phyloP scores from a whole-genome alignment of 2,329 filamentous ascomycete species.

The Amphichorda felina region DNA sequence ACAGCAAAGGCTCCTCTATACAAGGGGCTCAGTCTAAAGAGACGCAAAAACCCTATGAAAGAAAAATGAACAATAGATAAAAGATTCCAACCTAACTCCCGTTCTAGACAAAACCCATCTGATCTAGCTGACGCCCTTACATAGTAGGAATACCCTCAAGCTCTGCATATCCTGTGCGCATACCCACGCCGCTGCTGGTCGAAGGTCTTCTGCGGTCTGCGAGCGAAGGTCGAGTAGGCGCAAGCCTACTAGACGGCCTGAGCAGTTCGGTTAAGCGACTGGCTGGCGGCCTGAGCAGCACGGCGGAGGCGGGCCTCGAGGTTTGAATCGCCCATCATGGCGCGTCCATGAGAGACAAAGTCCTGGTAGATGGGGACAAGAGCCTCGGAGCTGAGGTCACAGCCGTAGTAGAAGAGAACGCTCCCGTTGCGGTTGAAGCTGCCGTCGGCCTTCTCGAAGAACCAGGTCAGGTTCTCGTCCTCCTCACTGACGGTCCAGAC shows the following conservation, averaged over 20 bases:
- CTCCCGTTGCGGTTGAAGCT: conserved; percentile 77
- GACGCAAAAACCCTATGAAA: neutral
- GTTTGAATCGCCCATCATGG: conserved; percentile 84
- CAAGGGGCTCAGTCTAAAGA: neutral
- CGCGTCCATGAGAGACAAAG: conserved; percentile 69
- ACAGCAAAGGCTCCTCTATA: no score
- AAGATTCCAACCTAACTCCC: neutral
- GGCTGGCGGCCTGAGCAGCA: conserved; percentile 58
- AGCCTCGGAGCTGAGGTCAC: conserved; percentile 63
- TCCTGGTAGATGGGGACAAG: conserved; percentile 75
- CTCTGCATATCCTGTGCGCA: conserved; percentile 76
- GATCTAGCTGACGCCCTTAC: conserved; percentile 12
- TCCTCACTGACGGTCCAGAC: conserved; percentile 95
- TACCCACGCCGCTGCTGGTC: no score
- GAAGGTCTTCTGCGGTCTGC: conserved; percentile 9
- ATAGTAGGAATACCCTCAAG: conserved; percentile 68
- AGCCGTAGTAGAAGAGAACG: conserved; percentile 93
- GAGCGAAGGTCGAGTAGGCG: conserved; percentile 21
- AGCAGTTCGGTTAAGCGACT: conserved; percentile 27
- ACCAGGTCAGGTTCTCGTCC: conserved; percentile 96
- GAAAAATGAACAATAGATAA: neutral
- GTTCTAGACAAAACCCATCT: neutral
- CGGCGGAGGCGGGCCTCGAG: conserved; percentile 75
- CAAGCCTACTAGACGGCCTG: neutral
- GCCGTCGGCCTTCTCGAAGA: conserved; percentile 93